Base-by-base conservation (phyloP, 176 grass and related monocot species). In the Oryza rufipogon region DNA sequence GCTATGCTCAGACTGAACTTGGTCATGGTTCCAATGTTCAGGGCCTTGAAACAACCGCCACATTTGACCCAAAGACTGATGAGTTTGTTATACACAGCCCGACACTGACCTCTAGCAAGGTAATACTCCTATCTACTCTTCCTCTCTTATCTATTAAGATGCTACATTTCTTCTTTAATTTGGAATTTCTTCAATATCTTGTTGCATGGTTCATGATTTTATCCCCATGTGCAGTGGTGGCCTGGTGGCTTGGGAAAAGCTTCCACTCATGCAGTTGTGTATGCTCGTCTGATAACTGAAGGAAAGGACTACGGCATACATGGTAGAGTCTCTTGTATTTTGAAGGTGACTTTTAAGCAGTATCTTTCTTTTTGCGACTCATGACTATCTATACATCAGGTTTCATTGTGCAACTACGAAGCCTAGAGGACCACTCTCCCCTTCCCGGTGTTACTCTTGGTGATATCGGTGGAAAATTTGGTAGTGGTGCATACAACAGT, bases 1-100 rank as follows among this genome's bases (percentile, higher is more conserved):
- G 96, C 80, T 99, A 99, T 89, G 96, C 96, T 73, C 96, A 99
- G 79, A 99, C 96, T 89, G 96, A 99, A 84, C 85, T 99, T 83
- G 96, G 96, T 38, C 96, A 99, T 51, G 96, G 96, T 20, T 99
- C 96, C 39, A 99, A 99, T 60, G 96, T 99, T 63, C 96, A 99
- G 84, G 96, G 96, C 73, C 96, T 99, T 48, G 96, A 99, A 92
- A 94, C 96, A 83, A 99, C 96, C 75, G 96, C 96, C 42, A 99
- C 91, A 36, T 99, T 99, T 75, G 93, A 96, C 86, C 91, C 87
- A 25, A 89, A 88, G 64, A 80, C 89, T 45, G 93, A 96, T 86
- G 96, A 99, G 83, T 99, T 99, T 86, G 52, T 99, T 74, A 87
- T 99, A 67, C 93, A 99, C 76, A 99, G 96, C 84, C 96, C 96